phyloP scores from a whole-genome alignment of 2,329 filamentous ascomycete species.

The Aspergillus pseudonomiae region DNA sequence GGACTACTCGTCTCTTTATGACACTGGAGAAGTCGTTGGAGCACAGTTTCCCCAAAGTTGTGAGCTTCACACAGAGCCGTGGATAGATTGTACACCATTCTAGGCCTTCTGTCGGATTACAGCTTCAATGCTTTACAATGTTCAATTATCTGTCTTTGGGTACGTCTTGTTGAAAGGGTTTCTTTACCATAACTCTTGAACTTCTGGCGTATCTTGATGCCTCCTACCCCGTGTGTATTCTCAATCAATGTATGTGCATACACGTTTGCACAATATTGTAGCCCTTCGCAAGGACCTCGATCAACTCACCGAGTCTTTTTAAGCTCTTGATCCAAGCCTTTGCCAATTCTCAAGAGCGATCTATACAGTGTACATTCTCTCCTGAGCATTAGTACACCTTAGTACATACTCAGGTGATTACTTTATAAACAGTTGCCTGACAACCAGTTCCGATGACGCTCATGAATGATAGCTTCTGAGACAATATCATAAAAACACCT shows the following conservation, averaged over 20 bases:
- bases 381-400: too few species aligned
- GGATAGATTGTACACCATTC: conserved; percentile 1
- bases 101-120: not conserved
- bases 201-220: not conserved
- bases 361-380: too few species aligned
- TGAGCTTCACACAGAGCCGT: conserved; percentile 43
- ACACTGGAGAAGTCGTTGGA: conserved; percentile 68
- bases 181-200: not conserved
- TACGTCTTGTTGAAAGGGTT: not conserved
- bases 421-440: too few species aligned
- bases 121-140: not conserved
- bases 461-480: too few species aligned
- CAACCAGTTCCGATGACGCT: too few species aligned
- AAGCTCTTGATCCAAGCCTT: too few species aligned
- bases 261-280: too few species aligned
- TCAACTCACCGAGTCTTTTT: too few species aligned
- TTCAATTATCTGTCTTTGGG: not conserved
- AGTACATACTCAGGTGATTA: too few species aligned
- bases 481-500: too few species aligned
- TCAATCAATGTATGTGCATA: not conserved
- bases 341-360: too few species aligned
- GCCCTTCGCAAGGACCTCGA: too few species aligned
- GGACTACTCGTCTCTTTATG: conserved; percentile 64
- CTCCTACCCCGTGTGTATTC: not conserved
- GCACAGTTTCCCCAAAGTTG: conserved; percentile 62